A percentile compares a stretch with the other conserved stretches of the same genome.
Evolutionary conservation across 768 basidiomycete species (phyloP).

Genomic region (Coprinopsis strossmayeri): DNA sequence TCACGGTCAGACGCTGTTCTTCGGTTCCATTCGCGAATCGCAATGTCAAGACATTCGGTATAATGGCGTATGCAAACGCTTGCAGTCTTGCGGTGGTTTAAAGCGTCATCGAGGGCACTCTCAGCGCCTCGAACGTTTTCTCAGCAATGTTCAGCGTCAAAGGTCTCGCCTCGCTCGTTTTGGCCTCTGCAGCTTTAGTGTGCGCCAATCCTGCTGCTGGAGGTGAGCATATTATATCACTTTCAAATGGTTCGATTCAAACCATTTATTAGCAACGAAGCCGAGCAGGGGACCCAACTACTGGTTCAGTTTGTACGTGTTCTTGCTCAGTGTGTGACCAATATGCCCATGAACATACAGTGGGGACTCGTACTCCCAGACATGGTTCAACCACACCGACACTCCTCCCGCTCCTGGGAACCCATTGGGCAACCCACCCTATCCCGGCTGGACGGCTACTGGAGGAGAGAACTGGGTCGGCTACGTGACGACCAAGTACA

Average conservation of each 20-base stretch:
- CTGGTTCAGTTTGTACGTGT: constrained; percentile 53
- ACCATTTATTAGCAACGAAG: background rate
- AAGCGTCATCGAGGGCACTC: too few species aligned
- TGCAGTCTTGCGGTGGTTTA: too few species aligned
- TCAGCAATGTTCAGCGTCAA: background rate
- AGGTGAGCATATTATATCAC: background rate
- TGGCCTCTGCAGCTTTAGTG: background rate
- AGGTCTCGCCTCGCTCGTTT: background rate
- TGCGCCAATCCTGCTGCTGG: background rate
- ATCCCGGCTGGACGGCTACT: constrained; percentile 46
- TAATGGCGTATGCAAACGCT: too few species aligned
- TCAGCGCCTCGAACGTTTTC: too few species aligned
- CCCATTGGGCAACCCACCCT: constrained; percentile 47
- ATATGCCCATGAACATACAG: constrained; percentile 17
- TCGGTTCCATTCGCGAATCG: too few species aligned
- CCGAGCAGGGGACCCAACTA: constrained; percentile 27
- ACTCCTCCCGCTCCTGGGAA: constrained; percentile 39
- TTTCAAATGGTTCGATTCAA: background rate
- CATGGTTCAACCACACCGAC: constrained; percentile 36
- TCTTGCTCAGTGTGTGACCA: background rate
- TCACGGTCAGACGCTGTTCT: too few species aligned
- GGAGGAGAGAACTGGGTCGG: constrained; percentile 60
- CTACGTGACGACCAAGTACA: constrained; percentile 42
- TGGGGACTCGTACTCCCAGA: constrained; percentile 56
- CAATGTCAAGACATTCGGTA: too few species aligned